Conservation (phyloP, 768 basidiomycete genomes). For the Pleurotus cornucopiae region DNA sequence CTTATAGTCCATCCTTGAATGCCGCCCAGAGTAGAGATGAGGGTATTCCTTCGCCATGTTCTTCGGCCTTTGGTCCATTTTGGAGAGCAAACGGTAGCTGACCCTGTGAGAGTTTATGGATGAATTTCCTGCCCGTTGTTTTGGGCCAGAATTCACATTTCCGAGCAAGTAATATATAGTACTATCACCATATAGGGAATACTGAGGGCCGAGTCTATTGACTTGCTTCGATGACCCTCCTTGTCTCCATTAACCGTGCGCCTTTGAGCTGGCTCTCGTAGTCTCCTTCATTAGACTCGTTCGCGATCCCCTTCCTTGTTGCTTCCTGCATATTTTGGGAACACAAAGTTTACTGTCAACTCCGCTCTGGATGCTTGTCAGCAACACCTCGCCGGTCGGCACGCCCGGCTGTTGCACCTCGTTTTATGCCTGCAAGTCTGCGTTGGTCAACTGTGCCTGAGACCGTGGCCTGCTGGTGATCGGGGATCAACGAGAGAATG, state of each 20-base stretch:
- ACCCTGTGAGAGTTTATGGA: constrained; percentile 8
- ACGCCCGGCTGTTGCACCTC: constrained; percentile 27
- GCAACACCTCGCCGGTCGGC: constrained; percentile 2
- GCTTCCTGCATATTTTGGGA: constrained; percentile 10
- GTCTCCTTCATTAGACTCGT: constrained; percentile 10
- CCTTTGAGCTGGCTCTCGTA: constrained; percentile 8
- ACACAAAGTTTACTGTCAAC: constrained; percentile 4
- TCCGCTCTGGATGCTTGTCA: constrained; percentile 10
- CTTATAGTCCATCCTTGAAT: constrained; percentile 17
- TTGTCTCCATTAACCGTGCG: not conserved
- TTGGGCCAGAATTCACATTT: constrained; percentile 3
- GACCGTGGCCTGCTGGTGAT: constrained; percentile 44
- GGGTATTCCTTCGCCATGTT: not conserved
- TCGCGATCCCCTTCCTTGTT: constrained; percentile 10
- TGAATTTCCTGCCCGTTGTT: constrained; percentile 6
- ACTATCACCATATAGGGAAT: constrained; percentile 5
- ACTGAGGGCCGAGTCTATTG: constrained; percentile 2
- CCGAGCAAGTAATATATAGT: not conserved
- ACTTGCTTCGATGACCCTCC: constrained; percentile 6
- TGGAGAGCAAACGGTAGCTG: constrained; percentile 7
- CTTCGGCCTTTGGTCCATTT: constrained; percentile 5
- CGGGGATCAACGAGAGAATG: constrained; percentile 50
- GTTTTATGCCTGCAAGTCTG: constrained; percentile 12
- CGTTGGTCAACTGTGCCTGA: constrained; percentile 26
- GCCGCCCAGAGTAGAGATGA: constrained; percentile 20